Conservation (phyloP, 805 yeast species). For the Metahyphopichia silvanorum region DNA sequence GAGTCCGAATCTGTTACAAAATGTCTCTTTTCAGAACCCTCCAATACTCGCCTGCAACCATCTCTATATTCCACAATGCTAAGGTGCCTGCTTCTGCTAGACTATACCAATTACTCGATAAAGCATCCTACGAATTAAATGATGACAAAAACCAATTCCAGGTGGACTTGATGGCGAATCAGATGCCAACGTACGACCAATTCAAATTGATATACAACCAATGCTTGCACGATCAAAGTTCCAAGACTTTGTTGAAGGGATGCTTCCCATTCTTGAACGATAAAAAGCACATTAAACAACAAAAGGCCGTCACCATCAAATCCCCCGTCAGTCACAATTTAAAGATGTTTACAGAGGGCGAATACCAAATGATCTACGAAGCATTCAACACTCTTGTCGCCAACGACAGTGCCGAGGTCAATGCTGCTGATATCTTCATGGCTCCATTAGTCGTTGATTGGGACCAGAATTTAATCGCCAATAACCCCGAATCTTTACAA, state of each 20-base stretch:
- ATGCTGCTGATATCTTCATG: conserved; percentile 31
- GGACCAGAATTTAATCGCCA: conserved; percentile 42
- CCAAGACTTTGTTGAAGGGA: conserved; percentile 22
- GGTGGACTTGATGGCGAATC: conserved; percentile 34
- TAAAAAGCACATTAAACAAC: conserved; percentile 10
- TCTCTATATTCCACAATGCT: conserved; percentile 39
- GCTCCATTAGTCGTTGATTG: conserved; percentile 45
- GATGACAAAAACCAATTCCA: conserved; percentile 27
- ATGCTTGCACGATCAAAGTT: conserved; percentile 20
- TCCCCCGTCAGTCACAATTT: conserved; percentile 18
- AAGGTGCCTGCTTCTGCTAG: conserved; percentile 29
- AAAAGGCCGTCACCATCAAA: conserved; percentile 18
- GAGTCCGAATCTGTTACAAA: background rate
- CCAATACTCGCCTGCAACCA: conserved; percentile 39
- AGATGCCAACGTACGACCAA: conserved; percentile 43
- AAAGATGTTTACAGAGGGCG: conserved; percentile 33
- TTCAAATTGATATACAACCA: conserved; percentile 24
- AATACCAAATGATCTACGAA: conserved; percentile 36
- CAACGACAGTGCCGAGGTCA: conserved; percentile 20
- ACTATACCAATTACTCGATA: conserved; percentile 27
- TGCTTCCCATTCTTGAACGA: conserved; percentile 39
- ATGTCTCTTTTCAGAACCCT: conserved; percentile 42
- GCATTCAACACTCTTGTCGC: conserved; percentile 27
- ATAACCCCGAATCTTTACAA: conserved; percentile 29
- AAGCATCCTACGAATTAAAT: conserved; percentile 28